phyloP scores from a whole-genome alignment of 768 basidiomycete genomes.

The Lentinus brumalis region DNA sequence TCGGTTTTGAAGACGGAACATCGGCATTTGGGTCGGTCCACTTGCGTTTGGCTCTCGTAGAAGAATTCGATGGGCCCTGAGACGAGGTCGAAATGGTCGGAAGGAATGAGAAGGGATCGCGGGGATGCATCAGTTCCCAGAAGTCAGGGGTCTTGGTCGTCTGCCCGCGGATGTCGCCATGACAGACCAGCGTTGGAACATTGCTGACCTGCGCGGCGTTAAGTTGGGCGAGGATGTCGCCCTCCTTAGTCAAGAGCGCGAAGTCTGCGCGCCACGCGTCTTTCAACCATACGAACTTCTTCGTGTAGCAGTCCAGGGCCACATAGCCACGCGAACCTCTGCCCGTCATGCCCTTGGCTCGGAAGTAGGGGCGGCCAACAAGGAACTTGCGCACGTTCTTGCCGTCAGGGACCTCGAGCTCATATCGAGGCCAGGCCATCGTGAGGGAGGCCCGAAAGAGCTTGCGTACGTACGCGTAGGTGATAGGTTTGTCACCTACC shows the following conservation, averaged over 20 bases:
- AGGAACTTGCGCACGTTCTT: no score
- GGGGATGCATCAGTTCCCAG: no score
- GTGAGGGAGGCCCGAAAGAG: neutral
- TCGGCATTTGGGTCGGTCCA: neutral
- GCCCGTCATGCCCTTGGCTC: no score
- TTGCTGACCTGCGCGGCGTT: neutral
- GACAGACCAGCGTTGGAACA: constrained; percentile 6
- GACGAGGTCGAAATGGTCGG: neutral
- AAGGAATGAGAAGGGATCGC: no score
- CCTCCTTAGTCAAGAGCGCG: neutral
- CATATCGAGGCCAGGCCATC: constrained; percentile 3
- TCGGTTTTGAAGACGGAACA: neutral
- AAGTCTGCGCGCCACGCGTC: constrained; percentile 8
- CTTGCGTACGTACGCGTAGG: constrained; percentile 7
- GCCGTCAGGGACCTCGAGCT: neutral
- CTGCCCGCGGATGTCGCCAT: constrained; percentile 6
- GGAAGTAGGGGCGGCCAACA: no score
- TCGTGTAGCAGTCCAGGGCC: neutral
- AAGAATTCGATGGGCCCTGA: neutral
- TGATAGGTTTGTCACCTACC: neutral
- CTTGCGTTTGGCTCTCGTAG: neutral
- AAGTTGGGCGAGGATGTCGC: neutral
- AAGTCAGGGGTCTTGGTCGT: neutral
- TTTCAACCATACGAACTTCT: constrained; percentile 8
- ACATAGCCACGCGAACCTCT: no score